Evolutionary conservation across 2,329 filamentous ascomycete species (phyloP).

Genomic region (Colletotrichum magnum): DNA sequence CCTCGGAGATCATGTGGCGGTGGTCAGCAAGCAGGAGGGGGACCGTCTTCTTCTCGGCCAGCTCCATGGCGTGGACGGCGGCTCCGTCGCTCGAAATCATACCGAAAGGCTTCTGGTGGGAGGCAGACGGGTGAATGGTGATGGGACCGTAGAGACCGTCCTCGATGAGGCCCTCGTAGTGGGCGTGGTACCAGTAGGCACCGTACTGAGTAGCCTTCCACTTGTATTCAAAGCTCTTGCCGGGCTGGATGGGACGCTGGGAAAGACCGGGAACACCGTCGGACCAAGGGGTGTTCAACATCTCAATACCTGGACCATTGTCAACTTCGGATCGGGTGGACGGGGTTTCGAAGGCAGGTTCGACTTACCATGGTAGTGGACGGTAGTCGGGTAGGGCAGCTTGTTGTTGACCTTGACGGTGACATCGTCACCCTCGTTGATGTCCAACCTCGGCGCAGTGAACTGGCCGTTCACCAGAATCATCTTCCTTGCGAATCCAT

Average conservation of each 20-base stretch:
- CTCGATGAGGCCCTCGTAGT: conserved; percentile 68
- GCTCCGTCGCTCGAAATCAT: conserved; percentile 60
- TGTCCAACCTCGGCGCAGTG: conserved; percentile 72
- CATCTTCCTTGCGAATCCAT: conserved; percentile 61
- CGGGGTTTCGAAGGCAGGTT: neutral
- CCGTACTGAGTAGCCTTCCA: conserved; percentile 71
- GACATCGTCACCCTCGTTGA: conserved; percentile 65
- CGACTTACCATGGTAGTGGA: conserved; percentile 64
- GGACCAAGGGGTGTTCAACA: conserved; percentile 65
- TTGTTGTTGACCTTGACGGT: conserved; percentile 61
- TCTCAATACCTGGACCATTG: conserved; percentile 47
- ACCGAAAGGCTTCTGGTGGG: conserved; percentile 60
- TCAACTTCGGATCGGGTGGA: conserved; percentile 14
- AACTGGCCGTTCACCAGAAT: conserved; percentile 72
- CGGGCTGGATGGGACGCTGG: conserved; percentile 66
- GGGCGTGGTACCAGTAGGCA: conserved; percentile 74
- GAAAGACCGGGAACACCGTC: conserved; percentile 72
- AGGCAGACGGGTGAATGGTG: conserved; percentile 57
- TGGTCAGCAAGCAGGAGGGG: conserved; percentile 71
- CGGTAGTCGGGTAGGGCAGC: conserved; percentile 61
- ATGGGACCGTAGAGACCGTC: conserved; percentile 73
- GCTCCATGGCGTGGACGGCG: conserved; percentile 53
- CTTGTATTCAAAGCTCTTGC: conserved; percentile 63
- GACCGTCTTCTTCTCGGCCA: conserved; percentile 61
- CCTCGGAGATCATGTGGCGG: conserved; percentile 65